These are phyloP conservation scores for Vaccinium darrowii DNA, from an alignment of 148 eudicot genomes.

Conservation along the genomic window DNA sequence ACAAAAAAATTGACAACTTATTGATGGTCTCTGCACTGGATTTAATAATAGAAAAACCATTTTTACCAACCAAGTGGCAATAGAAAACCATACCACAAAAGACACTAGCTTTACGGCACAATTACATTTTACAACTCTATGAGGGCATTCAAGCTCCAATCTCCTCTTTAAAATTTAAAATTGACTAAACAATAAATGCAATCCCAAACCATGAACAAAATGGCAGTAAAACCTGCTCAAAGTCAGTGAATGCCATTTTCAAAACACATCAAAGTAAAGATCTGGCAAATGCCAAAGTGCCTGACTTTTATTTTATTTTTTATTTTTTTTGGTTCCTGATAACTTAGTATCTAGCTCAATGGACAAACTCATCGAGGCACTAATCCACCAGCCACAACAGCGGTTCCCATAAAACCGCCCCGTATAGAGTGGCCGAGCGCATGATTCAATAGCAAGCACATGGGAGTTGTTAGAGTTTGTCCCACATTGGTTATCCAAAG, in stretches of 20 bases:
- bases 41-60: not conserved
- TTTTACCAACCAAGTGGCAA: not conserved
- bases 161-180: conserved; percentile 7
- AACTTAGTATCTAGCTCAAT: not conserved
- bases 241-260: not conserved
- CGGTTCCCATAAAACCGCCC: not conserved
- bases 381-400: not conserved
- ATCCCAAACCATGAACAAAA: not conserved
- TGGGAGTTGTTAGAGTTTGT: not conserved
- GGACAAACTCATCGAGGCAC: not conserved
- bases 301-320: no score
- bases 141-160: not conserved
- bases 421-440: not conserved
- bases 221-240: not conserved
- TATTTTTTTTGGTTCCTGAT: no score
- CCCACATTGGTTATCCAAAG: no score
- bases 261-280: not conserved
- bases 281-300: not conserved
- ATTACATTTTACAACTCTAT: not conserved
- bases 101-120: not conserved
- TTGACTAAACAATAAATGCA: not conserved
- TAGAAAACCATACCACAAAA: not conserved
- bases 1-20: not conserved
- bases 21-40: not conserved
- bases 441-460: not conserved